Base-by-base conservation (phyloP, 2,329 filamentous ascomycete genomes). In the Aspergillus phoenicis region DNA sequence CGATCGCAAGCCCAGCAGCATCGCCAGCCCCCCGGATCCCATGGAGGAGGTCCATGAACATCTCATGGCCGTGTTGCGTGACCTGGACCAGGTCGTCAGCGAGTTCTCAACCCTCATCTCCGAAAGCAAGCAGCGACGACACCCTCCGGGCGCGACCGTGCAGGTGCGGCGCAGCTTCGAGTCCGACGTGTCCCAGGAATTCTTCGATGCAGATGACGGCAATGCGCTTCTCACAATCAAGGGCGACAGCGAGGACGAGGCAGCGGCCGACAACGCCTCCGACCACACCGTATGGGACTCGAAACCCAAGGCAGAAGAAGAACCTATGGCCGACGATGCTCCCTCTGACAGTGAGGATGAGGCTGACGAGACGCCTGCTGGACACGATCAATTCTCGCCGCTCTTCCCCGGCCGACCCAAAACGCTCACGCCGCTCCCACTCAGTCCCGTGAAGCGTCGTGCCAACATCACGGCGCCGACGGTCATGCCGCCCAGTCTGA, bases 191-290 rank as follows among this genome's bases (percentile, higher is more conserved):
- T 85, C 85, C 2, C 91, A 96, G 59, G 94, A 98, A 73, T 99
- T 98, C 78, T 99, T 97, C 69, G 95, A 99, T 74, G 95, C 95
- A 1, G 88, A 90, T 70, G 89, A 87, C 55, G 88, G 85, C 15
- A 85, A 85, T 67, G 33, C 33, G 11, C 82, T 97, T 8, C 82
- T 96, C 64, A 88, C 88, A 52, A 94, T 97, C 62, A 85, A 87
- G 62, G 87, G 85, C 38, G 87, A 86, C 49, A 91, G 87, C 70
- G 90, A 91, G 53, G 88, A 89, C 55, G 89, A 90, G 63, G 33
- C 33, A 36, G 75, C 85, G 1, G 82, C 83, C 84, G 60, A 52
- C 60, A 56, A 49, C 52, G 65, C 58, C 33, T 61, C 41, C 41
- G 66, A 64, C 28, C 52, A 62, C 28, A 61, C 45, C 30, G 73